These are phyloP conservation scores for Pseudofabraea citricarpa DNA, from an alignment of 2,329 filamentous ascomycete genomes.

Conservation along the genomic window DNA sequence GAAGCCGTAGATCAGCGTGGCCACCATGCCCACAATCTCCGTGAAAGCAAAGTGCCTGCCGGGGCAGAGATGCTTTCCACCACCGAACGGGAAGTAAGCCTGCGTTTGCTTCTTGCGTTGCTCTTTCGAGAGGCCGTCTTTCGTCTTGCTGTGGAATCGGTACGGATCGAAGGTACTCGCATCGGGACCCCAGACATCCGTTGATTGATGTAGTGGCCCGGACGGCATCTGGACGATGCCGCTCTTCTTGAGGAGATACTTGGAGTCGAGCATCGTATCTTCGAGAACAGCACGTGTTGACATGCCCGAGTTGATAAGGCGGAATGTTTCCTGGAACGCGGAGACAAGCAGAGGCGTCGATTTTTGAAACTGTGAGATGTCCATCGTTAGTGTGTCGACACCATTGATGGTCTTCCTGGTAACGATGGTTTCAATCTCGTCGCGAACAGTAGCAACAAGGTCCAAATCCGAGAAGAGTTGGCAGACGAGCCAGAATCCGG, in stretches of 20 bases:
- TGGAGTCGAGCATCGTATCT: constrained; percentile 34
- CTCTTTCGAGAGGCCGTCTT: constrained; percentile 12
- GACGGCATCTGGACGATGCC: constrained; percentile 39
- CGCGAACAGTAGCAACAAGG: constrained; percentile 23
- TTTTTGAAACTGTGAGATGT: constrained; percentile 28
- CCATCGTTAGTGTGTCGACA: constrained; percentile 11
- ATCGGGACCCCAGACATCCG: constrained; percentile 39
- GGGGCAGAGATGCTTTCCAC: constrained; percentile 35
- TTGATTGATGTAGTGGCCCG: constrained; percentile 36
- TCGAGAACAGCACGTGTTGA: constrained; percentile 35
- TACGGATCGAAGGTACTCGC: constrained; percentile 34
- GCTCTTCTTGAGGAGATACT: constrained; percentile 38
- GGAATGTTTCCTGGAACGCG: constrained; percentile 40
- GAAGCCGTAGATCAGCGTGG: constrained; percentile 28
- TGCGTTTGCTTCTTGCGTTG: constrained; percentile 15
- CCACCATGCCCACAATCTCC: constrained; percentile 32
- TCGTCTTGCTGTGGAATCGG: constrained; percentile 31
- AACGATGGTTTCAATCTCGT: constrained; percentile 25
- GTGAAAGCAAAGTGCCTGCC: constrained; percentile 34
- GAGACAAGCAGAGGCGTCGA: constrained; percentile 38
- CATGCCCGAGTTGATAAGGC: constrained; percentile 33
- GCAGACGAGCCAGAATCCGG: constrained; percentile 33
- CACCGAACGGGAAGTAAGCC: constrained; percentile 34
- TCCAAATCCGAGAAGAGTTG: constrained; percentile 28
- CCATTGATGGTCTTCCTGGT: not conserved